Base-by-base conservation (phyloP, 768 basidiomycete genomes). In the Calocybe cyanea region DNA sequence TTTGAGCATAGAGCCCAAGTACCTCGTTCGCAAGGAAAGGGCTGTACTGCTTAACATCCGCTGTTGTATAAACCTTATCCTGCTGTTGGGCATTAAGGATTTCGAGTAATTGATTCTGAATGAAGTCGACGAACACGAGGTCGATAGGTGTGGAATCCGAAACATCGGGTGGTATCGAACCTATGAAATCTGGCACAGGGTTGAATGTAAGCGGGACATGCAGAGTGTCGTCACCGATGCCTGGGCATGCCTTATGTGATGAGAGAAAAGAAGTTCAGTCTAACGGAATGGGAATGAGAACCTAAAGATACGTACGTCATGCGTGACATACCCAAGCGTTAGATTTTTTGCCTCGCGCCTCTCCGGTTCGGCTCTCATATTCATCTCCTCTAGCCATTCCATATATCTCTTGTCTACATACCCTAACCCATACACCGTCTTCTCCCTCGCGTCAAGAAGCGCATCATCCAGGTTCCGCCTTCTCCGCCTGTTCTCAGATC, bases 301-400 rank as follows among this genome's bases (percentile, higher is more conserved):
- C 32, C 41, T 13, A 21, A 43, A 14, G 1, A 20, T 5, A 43
- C 51, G 41, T 17, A 48, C 51, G 10, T 52, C 51, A 11, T 24
- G 37, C n/a, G 88, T 90, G 18, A 90, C 86, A 56, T 90, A 90
- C 50, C 89, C 87, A 15, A 81, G 63, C 1, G 85, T 87, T 56
- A 80, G 61, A 48, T 81, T 76, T 15, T 58, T 50, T n/a, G 73
- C 66, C 1, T 68, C 75, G 14, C 72, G 63, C 33, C 63, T 65
- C 43, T 67, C 71, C 11, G 66, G 45, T 2, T 67, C 69, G 23
- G 63, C 51, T 25, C 63, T 63, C 37, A 52, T 54, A 43, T 71
- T 63, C 83, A 82, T 83, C 41, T 75, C 77, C 54, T 70, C 65
- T 47, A 86, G 58, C 85, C 85, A 87, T 10, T 60, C 58, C 21